A percentile compares a stretch with the other conserved stretches of the same genome.
Conservation (phyloP, 768 basidiomycete species). For the Suillus occidentalis region DNA sequence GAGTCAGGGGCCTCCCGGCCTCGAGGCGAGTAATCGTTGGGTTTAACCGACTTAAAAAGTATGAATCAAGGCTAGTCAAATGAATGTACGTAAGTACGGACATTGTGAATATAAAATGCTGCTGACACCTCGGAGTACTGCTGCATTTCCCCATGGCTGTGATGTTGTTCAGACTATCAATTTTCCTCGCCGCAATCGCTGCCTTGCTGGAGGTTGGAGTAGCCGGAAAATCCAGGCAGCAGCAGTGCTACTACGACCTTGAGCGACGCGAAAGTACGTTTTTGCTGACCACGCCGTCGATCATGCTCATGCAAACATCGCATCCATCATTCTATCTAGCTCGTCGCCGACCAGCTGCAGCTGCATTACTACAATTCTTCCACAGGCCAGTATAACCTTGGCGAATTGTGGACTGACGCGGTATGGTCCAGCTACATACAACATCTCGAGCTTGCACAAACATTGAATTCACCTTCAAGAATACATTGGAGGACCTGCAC, state of each 20-base stretch:
- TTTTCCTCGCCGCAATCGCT: neutral
- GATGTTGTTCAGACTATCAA: neutral
- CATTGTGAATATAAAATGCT: neutral
- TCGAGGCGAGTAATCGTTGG: neutral
- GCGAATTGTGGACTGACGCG: slow-evolving; percentile 57
- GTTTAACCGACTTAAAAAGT: neutral
- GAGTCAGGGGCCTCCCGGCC: neutral
- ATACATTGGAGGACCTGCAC: slow-evolving; percentile 56
- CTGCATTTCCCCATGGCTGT: neutral
- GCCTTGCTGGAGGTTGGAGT: slow-evolving; percentile 7
- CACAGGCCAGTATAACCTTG: slow-evolving; percentile 46
- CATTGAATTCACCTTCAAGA: slow-evolving; percentile 35
- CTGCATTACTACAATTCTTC: slow-evolving; percentile 40
- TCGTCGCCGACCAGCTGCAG: slow-evolving; percentile 27
- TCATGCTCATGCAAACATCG: neutral
- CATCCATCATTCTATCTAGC: slow-evolving; percentile 13
- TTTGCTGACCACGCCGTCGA: neutral
- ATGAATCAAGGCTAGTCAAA: neutral
- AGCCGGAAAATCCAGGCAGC: slow-evolving; percentile 1
- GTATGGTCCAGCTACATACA: slow-evolving; percentile 29
- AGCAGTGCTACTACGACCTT: slow-evolving; percentile 15
- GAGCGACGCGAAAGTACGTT: slow-evolving; percentile 15
- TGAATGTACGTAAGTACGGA: neutral
- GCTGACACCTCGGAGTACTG: no score
- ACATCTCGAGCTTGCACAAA: neutral